Percentiles rank a stretch among this genome's conserved stretches.
Evolutionary conservation across 2,329 filamentous ascomycete species (phyloP).

Genomic region (Colletotrichum agaves): DNA sequence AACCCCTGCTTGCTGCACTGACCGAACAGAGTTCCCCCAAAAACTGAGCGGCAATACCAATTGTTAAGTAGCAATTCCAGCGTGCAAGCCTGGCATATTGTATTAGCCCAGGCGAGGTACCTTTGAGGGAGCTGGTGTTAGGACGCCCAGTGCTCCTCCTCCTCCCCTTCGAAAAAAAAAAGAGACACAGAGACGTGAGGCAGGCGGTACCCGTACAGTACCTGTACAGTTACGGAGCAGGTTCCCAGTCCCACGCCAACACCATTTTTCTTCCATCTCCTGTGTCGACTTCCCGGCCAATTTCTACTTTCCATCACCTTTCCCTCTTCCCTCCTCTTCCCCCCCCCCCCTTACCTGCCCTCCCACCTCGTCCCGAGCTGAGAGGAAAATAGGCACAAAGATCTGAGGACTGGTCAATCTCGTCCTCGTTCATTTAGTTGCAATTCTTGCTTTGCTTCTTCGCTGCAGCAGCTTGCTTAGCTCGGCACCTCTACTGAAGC

Average conservation of each 20-base stretch:
- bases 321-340: slow-evolving; percentile 38
- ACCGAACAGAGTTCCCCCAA: background rate
- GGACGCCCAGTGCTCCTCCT: background rate
- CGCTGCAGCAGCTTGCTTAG: slow-evolving; percentile 36
- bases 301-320: slow-evolving; percentile 44
- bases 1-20: slow-evolving; percentile 8
- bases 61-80: background rate
- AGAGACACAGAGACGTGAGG: background rate
- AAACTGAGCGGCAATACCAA: no score
- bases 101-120: no score
- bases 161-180: no score
- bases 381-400: slow-evolving; percentile 37
- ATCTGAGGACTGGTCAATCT: slow-evolving; percentile 30
- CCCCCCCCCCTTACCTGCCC: slow-evolving; percentile 32
- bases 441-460: slow-evolving; percentile 31
- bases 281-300: slow-evolving; percentile 39
- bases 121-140: no score
- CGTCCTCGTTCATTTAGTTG: slow-evolving; percentile 35
- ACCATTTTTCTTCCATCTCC: slow-evolving; percentile 37
- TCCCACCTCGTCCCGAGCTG: slow-evolving; percentile 34
- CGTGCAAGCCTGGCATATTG: background rate
- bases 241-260: slow-evolving; percentile 39
- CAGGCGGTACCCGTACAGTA: slow-evolving; percentile 1
- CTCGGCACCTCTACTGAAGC: slow-evolving; percentile 38
- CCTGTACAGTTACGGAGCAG: slow-evolving; percentile 21